Base-by-base conservation (phyloP, 2,329 filamentous ascomycete species). In the Diaporthe citrichinensis region DNA sequence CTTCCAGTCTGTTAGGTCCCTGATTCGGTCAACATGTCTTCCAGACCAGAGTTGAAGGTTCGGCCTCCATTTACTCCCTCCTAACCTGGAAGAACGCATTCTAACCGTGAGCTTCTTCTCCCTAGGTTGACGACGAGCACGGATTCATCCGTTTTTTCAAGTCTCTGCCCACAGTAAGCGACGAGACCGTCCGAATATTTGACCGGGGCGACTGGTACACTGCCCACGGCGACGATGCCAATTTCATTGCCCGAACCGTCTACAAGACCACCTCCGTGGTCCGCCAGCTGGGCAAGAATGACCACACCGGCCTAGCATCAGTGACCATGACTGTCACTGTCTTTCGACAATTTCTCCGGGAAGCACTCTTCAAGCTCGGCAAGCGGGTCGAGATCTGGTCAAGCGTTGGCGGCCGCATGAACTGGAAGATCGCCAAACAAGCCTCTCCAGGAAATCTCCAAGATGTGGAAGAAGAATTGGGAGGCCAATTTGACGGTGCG, bases 201-300 rank as follows among this genome's bases (percentile, higher is more conserved):
- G 96, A 98, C 81, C 92, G 97, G 78, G 94, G 94, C 49, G 97
- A 99, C 82, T 99, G 93, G 90, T 98, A 98, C 84, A 98, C 96
- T 8, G 94, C 96, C n/a, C 95, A 98, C 81, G 95, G 94, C 62
- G 90, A 95, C 74, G 92, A 97, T 91, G 95, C 95, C 71, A 91
- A 90, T 78, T 96, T 95, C 83, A 96, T 97, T 79, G 95, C 95
- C 17, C 90, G 92, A 78, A 94, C 93, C 25, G 94, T 98, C 76
- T 99, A 99, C 90, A 98, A 98, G 86, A 98, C 97, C 6, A 98
- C 96, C 2, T 98, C 97, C 0, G 97, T 99, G 23, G 90, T 99
- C 31, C 92, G 96, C 79, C 95, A 97, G 80, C 90, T 99, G 31
- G 97, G 97, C 77, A 92, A 93, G 80, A 94, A 91, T 84, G 94